Base-by-base conservation (phyloP, 2,329 filamentous ascomycete species). In the Trichoderma asperellum region DNA sequence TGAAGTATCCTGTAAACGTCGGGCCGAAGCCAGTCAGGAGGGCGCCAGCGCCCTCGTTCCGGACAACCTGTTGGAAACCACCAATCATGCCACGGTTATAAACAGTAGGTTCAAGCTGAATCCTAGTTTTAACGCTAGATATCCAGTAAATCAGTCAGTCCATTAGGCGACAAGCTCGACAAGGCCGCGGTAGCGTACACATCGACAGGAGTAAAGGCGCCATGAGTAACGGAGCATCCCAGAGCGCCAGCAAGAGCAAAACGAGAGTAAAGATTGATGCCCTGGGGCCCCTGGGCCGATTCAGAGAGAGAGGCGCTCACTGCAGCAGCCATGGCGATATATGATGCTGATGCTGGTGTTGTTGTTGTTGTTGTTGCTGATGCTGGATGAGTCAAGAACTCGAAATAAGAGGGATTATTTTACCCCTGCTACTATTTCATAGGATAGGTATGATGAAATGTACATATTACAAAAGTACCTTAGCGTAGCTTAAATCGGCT, bases 161-260 rank as follows among this genome's bases (percentile, higher is more conserved):
- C 27, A 10, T 43, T 43, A 8, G 40, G 6, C 16, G 4, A n/a
- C 18, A 43, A 4, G 16, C 16, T 43, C 40, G 18, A 43, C 8
- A n/a, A 43, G 40, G 40, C 40, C 40, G 40, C 18, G 18, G 40
- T 18, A 53, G 92, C 95, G 84, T 96, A 98, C 95, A 99, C 96
- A 92, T 99, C 96, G 83, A 99, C 94, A 80, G 96, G 96, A 76
- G 96, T 99, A 78, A 98, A 90, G 79, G 88, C 92, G 83, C 95
- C 96, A 89, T 99, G 96, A 80, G 96, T 99, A 85, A 98, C 86
- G 77, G 94, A 96, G 85, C 96, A 99, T 91, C 96, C 97, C 87
- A 98, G 86, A 77, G 96, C 96, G 85, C 96, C 96, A 78, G 96
- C 94, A 78, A 99, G 92, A 84, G 96, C 95, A 86, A 97, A 97